phyloP scores from a whole-genome alignment of 345 rosid genomes.

The Dovyalis caffra region DNA sequence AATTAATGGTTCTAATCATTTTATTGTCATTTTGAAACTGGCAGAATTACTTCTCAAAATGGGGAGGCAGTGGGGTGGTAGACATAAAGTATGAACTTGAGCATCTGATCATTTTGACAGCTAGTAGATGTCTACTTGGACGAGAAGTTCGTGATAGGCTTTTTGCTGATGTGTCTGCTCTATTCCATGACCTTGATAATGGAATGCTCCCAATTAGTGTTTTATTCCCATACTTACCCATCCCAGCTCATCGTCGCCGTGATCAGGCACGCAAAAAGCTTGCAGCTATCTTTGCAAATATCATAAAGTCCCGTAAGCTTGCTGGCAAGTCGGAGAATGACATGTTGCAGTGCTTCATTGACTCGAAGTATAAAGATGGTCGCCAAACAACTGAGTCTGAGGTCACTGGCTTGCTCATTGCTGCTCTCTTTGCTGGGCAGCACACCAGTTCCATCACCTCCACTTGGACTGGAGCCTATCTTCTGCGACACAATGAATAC shows the following conservation, averaged over 20 bases:
- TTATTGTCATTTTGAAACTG: slow-evolving; percentile 16
- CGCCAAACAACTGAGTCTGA: slow-evolving; percentile 83
- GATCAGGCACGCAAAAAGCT: slow-evolving; percentile 85
- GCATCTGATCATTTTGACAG: slow-evolving; percentile 95
- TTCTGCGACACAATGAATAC: slow-evolving; percentile 58
- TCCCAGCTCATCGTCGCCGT: slow-evolving; percentile 95
- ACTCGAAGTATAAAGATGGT: slow-evolving; percentile 90
- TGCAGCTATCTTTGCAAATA: slow-evolving; percentile 62
- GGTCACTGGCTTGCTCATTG: slow-evolving; percentile 91
- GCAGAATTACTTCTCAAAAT: slow-evolving; percentile 87
- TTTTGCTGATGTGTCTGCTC: slow-evolving; percentile 85
- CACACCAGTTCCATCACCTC: slow-evolving; percentile 99
- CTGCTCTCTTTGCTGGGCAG: slow-evolving; percentile 98
- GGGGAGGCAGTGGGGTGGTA: slow-evolving; percentile 96
- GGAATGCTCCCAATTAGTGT: slow-evolving; percentile 98
- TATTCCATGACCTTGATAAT: slow-evolving; percentile 93
- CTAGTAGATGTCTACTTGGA: slow-evolving; percentile 94
- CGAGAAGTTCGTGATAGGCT: slow-evolving; percentile 93
- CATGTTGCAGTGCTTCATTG: slow-evolving; percentile 96
- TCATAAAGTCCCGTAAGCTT: slow-evolving; percentile 72
- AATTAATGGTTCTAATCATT: slow-evolving; percentile 2
- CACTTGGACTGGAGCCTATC: slow-evolving; percentile 95
- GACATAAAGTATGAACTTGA: slow-evolving; percentile 86
- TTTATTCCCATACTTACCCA: slow-evolving; percentile 83
- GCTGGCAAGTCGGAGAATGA: slow-evolving; percentile 76